A percentile compares a stretch with the other conserved stretches of the same genome.
These are phyloP conservation scores for Vigna trinervia DNA, from an alignment of 306 rosid species.

Conservation along the genomic window DNA sequence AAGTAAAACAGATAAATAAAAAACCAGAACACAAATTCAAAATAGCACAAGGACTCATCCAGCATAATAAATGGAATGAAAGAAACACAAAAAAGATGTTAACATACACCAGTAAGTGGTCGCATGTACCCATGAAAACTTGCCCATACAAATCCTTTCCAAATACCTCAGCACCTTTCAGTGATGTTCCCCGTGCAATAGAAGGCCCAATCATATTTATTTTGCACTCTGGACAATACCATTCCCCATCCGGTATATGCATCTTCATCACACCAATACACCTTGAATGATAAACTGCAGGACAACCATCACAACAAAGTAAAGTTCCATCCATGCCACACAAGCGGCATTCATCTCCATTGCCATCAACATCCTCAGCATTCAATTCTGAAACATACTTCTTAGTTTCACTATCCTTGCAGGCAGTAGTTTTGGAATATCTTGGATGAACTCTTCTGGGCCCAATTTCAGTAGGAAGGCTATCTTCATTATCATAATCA, in stretches of 20 bases:
- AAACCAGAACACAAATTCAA: slow-evolving; percentile 26
- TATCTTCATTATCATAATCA: slow-evolving; percentile 65
- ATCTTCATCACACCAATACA: slow-evolving; percentile 92
- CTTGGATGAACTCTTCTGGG: slow-evolving; percentile 80
- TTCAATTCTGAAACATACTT: slow-evolving; percentile 54
- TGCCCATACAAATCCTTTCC: slow-evolving; percentile 77
- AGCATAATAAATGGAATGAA: slow-evolving; percentile 24
- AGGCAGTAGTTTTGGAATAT: slow-evolving; percentile 79
- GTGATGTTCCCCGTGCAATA: slow-evolving; percentile 64
- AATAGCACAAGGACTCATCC: slow-evolving; percentile 22
- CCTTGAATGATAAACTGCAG: slow-evolving; percentile 89
- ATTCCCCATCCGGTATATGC: slow-evolving; percentile 83
- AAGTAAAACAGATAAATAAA: not conserved
- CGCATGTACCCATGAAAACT: slow-evolving; percentile 81
- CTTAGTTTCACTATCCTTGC: slow-evolving; percentile 64
- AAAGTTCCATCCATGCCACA: slow-evolving; percentile 97
- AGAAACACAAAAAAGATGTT: slow-evolving; percentile 43
- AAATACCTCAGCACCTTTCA: slow-evolving; percentile 81
- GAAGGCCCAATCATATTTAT: slow-evolving; percentile 67
- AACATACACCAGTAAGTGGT: slow-evolving; percentile 95
- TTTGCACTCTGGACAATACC: slow-evolving; percentile 95
- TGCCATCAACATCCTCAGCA: slow-evolving; percentile 59
- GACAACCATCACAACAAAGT: slow-evolving; percentile 98
- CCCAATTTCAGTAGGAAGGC: slow-evolving; percentile 53
- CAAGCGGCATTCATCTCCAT: slow-evolving; percentile 89